Conservation (phyloP, 305 asterid species). For the Nicotiana rustica region DNA sequence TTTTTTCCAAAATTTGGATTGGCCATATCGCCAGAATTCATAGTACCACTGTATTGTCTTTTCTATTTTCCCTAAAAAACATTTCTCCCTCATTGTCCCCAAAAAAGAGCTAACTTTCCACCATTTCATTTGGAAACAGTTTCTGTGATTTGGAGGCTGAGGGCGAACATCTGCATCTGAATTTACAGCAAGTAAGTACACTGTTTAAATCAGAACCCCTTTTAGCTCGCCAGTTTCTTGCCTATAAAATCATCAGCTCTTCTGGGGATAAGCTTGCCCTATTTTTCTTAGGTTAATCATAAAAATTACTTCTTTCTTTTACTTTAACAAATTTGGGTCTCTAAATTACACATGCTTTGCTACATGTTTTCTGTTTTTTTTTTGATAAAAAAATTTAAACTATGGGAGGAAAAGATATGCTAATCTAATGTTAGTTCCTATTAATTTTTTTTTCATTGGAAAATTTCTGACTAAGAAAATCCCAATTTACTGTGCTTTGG, state of each 20-base stretch:
- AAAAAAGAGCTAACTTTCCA: conserved; percentile 15
- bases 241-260: neutral
- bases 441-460: neutral
- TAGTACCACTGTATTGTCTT: neutral
- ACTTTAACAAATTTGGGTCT: neutral
- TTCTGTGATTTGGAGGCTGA: neutral
- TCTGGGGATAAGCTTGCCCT: conserved; percentile 16
- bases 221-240: neutral
- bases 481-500: neutral
- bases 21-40: neutral
- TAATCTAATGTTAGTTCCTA: neutral
- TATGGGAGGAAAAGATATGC: neutral
- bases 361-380: neutral
- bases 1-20: neutral
- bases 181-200: neutral
- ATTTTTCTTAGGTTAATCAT: conserved; percentile 11
- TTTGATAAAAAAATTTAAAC: neutral
- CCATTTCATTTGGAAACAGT: neutral
- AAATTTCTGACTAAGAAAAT: neutral
- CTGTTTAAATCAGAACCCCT: neutral
- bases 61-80: neutral
- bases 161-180: conserved; percentile 18
- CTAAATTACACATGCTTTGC: neutral
- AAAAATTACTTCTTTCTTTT: neutral
- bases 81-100: conserved; percentile 15